A percentile compares a stretch with the other conserved stretches of the same genome.
Evolutionary conservation across 495 filamentous ascomycete species (phyloP).

Genomic region (Hypoxylon perforatum): DNA sequence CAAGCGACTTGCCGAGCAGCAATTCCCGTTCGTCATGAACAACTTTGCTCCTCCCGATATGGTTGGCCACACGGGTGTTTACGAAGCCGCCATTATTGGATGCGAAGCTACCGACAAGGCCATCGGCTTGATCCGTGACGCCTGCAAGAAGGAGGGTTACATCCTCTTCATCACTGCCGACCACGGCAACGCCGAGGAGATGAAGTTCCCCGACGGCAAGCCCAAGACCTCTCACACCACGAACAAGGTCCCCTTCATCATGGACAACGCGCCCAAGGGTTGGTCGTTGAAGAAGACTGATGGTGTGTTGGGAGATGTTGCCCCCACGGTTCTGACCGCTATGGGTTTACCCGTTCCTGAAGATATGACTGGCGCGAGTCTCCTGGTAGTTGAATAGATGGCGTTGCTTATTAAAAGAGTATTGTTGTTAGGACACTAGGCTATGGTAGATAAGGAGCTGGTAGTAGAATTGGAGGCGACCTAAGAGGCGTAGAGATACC

Average conservation of each 20-base stretch:
- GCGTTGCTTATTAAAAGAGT: conserved; percentile 8
- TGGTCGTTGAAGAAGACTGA: conserved; percentile 84
- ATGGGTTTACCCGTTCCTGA: conserved; percentile 92
- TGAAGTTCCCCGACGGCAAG: conserved; percentile 93
- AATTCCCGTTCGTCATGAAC: conserved; percentile 98
- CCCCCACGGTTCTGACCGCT: conserved; percentile 86
- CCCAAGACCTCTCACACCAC: conserved; percentile 98
- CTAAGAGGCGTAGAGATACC: conserved; percentile 39
- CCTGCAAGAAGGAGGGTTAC: conserved; percentile 91
- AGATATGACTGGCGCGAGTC: conserved; percentile 89
- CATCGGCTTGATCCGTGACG: conserved; percentile 90
- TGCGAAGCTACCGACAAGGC: conserved; percentile 88
- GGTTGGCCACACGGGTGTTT: conserved; percentile 98
- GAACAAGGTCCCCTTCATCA: conserved; percentile 96
- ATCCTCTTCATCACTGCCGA: conserved; percentile 94
- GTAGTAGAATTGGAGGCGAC: conserved; percentile 35
- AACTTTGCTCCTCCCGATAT: conserved; percentile 99
- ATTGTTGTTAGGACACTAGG: conserved; percentile 6
- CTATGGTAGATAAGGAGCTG: conserved; percentile 26
- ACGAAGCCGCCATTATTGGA: conserved; percentile 91
- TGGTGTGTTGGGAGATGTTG: conserved; percentile 95
- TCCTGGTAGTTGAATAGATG: conserved; percentile 76
- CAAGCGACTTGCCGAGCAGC: conserved; percentile 81
- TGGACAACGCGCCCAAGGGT: conserved; percentile 93
- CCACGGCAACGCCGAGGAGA: conserved; percentile 99